Base-by-base conservation (phyloP, 805 yeast genomes). In the Wickerhamomyces ciferrii region DNA sequence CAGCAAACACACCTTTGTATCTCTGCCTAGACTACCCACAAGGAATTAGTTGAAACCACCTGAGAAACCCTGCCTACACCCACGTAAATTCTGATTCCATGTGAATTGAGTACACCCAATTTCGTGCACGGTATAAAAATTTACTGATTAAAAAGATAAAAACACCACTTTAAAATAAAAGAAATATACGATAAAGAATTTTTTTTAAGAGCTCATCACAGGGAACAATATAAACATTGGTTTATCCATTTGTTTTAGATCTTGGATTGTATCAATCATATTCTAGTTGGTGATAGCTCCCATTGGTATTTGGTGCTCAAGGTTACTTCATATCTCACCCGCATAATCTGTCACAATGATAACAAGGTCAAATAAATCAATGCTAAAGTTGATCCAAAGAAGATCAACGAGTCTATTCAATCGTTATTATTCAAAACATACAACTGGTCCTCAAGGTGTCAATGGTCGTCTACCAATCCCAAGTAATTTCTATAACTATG, bases 391-490 rank as follows among this genome's bases (percentile, higher is more conserved):
- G n/a, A n/a, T n/a, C n/a, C n/a, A n/a, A n/a, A n/a, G n/a, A n/a
- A n/a, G n/a, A n/a, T n/a, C n/a, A n/a, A n/a, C n/a, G n/a, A n/a
- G n/a, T n/a, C n/a, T 25, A 17, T 6, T 21, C n/a, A 39, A 24
- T 15, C 19, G 41, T 9, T 11, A 5, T 17, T 23, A 25, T 15
- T 20, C 39, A 6, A 20, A 37, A 11, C 25, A 20, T 21, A 37
- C 42, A 14, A 40, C 44, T 14, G 44, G 40, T 14, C 35, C 44
- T n/a, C 40, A 36, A 19, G 44, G 44, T 13, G 44, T 36, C 17
- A 20, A 42, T 21, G 43, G 43, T 24, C 24, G 43, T 14, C 21
- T 42, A 7, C 43, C 43, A 6, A 42, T 42, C 25, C 39, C 48
- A 17, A 20, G 18, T 8, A 14, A 20, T 20, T 43, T 40, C 20